phyloP scores from a whole-genome alignment of 1,284 basidiomycete genomes.

The Ceratobasidium sp. region DNA sequence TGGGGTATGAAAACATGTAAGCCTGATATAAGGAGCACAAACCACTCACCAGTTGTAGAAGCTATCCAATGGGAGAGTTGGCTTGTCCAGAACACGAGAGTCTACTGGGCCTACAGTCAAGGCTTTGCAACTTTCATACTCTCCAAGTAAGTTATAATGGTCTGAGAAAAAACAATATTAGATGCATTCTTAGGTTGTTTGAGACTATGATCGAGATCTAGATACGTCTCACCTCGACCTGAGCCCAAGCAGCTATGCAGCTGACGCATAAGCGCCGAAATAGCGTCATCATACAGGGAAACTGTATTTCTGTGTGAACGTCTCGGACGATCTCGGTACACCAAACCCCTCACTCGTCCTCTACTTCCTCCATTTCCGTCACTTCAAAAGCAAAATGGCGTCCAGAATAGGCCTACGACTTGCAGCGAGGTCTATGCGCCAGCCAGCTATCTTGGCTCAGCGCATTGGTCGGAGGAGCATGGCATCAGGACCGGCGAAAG shows the following conservation, averaged over 20 bases:
- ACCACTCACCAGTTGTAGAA: no score
- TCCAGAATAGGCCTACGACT: constrained; percentile 29
- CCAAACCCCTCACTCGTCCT: constrained; percentile 6
- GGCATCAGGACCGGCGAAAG: constrained; percentile 23
- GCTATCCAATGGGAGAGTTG: no score
- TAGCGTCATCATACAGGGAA: constrained; percentile 25
- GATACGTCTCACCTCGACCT: no score
- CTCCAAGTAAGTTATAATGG: no score
- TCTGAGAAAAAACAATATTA: no score
- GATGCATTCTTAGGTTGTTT: no score
- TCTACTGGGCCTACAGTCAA: no score
- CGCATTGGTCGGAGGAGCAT: constrained; percentile 12
- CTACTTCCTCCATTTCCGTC: not conserved
- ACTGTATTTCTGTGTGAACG: constrained; percentile 41
- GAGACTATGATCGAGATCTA: no score
- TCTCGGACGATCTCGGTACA: constrained; percentile 30
- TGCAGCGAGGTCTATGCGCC: constrained; percentile 40
- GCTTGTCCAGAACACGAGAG: no score
- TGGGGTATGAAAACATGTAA: no score
- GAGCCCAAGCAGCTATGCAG: not conserved
- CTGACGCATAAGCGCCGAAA: constrained; percentile 31
- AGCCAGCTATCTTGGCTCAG: constrained; percentile 3
- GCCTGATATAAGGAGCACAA: no score
- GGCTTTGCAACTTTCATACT: no score
- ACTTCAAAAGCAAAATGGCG: constrained; percentile 24